phyloP scores from a whole-genome alignment of 345 rosid species.

The Gossypium stocksii region DNA sequence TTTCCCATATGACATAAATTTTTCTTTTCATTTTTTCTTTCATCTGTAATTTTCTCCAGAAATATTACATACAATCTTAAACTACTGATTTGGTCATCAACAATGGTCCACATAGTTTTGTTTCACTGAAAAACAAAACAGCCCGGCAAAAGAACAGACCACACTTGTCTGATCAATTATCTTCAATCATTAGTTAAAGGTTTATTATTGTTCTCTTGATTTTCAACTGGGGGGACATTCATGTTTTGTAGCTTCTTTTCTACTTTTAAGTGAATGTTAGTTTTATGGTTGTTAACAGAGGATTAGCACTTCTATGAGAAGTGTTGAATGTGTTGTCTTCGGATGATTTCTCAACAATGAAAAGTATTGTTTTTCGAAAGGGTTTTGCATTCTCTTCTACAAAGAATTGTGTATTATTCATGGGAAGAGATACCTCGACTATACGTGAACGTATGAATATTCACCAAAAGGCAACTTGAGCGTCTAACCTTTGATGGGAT shows the following conservation, averaged over 20 bases:
- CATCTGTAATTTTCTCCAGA: background rate
- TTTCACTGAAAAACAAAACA: slow-evolving; percentile 31
- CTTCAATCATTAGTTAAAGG: background rate
- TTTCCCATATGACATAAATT: slow-evolving; percentile 12
- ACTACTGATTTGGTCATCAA: background rate
- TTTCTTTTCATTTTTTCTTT: background rate
- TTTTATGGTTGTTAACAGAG: too few species aligned
- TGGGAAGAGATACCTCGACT: accelerated
- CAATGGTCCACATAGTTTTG: background rate
- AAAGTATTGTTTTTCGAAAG: too few species aligned
- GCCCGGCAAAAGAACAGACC: slow-evolving; percentile 25
- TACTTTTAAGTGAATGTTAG: background rate
- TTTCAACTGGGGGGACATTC: slow-evolving; percentile 27
- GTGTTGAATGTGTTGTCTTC: too few species aligned
- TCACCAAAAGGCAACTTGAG: too few species aligned
- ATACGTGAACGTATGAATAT: accelerated
- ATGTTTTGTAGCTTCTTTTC: slow-evolving; percentile 4
- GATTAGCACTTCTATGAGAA: too few species aligned
- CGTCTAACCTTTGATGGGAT: too few species aligned
- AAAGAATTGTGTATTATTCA: too few species aligned
- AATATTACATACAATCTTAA: background rate
- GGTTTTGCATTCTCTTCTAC: too few species aligned
- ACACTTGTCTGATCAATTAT: slow-evolving; percentile 23
- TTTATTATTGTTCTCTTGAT: slow-evolving; percentile 36
- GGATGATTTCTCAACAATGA: too few species aligned